These are phyloP conservation scores for Malus asiatica DNA, from an alignment of 306 rosid species.

Conservation along the genomic window DNA sequence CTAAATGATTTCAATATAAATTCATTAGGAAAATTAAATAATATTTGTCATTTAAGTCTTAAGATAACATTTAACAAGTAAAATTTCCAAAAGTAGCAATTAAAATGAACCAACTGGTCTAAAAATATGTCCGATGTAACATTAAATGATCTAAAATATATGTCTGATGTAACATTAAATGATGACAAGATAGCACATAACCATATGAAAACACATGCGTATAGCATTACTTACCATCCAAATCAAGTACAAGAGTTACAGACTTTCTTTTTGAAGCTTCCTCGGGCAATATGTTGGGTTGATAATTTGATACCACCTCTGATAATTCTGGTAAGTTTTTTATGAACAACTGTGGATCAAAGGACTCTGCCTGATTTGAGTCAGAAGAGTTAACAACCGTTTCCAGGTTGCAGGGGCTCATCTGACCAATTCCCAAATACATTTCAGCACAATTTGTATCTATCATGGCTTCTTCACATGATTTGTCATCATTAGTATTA, in stretches of 20 bases:
- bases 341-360: slow-evolving; percentile 83
- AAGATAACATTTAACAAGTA: not conserved
- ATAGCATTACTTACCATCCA: slow-evolving; percentile 65
- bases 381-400: slow-evolving; percentile 43
- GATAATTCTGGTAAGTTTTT: slow-evolving; percentile 82
- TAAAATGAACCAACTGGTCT: not conserved
- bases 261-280: slow-evolving; percentile 53
- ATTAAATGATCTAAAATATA: not conserved
- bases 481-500: slow-evolving; percentile 30
- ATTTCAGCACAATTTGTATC: slow-evolving; percentile 50
- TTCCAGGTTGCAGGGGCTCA: slow-evolving; percentile 60
- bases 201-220: not conserved
- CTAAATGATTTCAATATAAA: not conserved
- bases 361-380: slow-evolving; percentile 63
- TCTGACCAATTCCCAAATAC: slow-evolving; percentile 66
- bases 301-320: slow-evolving; percentile 58
- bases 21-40: not conserved
- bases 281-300: slow-evolving; percentile 40
- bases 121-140: no score
- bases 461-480: slow-evolving; percentile 43
- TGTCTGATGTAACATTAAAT: not conserved
- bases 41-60: not conserved
- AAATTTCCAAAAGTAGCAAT: not conserved
- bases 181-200: not conserved
- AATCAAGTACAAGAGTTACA: slow-evolving; percentile 84